These are phyloP conservation scores for Elongisporangium prolatum DNA, from an alignment of 352 stramenopile species.

Conservation along the genomic window DNA sequence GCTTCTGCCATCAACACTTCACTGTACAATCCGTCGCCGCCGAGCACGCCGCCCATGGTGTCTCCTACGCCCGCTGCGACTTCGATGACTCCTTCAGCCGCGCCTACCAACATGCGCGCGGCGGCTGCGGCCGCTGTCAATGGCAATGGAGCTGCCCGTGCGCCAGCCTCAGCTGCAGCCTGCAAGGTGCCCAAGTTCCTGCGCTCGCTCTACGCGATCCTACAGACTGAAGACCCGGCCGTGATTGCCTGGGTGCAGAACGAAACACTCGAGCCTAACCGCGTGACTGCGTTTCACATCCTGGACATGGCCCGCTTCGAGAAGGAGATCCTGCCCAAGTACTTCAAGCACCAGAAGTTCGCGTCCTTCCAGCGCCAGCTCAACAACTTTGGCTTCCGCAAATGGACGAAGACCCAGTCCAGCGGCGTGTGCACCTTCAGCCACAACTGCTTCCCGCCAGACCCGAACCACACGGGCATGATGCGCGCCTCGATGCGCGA, in stretches of 20 bases:
- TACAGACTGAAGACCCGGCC: constrained; percentile 63
- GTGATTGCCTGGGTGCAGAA: constrained; percentile 77
- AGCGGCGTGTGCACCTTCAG: constrained; percentile 67
- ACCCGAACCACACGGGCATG: constrained; percentile 28
- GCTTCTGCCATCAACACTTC: no score
- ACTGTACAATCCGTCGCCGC: no score
- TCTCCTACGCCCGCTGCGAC: no score
- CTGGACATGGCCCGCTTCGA: constrained; percentile 79
- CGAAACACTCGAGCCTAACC: constrained; percentile 37
- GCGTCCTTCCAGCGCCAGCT: constrained; percentile 90
- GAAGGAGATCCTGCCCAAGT: constrained; percentile 87
- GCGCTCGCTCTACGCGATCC: constrained; percentile 72
- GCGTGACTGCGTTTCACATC: constrained; percentile 72
- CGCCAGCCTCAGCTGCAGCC: constrained; percentile 13
- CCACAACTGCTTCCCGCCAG: constrained; percentile 76
- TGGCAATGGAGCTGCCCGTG: constrained; percentile 6
- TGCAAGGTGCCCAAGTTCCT: constrained; percentile 84
- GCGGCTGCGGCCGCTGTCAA: constrained; percentile 3
- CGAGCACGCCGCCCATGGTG: no score
- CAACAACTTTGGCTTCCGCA: constrained; percentile 79
- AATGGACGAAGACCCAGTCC: constrained; percentile 73
- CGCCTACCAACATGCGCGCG: neutral
- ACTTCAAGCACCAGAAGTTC: constrained; percentile 93
- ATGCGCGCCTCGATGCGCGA: constrained; percentile 51
- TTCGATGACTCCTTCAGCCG: no score